These are phyloP conservation scores for Saccharomyces hybrid DNA, from an alignment of 1,139 yeast genomes.

Conservation along the genomic window DNA sequence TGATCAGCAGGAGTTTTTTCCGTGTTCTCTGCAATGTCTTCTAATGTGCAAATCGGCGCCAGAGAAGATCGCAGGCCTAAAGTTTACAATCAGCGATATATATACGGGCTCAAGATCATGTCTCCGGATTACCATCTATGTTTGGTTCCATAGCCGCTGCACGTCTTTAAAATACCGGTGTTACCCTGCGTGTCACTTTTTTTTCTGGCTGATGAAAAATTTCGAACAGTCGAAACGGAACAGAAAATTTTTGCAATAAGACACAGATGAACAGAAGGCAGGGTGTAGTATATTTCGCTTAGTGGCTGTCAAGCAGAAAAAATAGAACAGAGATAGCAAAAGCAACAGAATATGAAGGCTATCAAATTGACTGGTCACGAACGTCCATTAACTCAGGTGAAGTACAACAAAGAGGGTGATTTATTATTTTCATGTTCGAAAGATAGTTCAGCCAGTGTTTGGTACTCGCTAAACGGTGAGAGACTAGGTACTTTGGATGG, in stretches of 20 bases:
- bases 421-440: slow-evolving; percentile 86
- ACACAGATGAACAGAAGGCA: neutral
- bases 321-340: neutral
- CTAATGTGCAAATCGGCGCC: neutral
- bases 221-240: neutral
- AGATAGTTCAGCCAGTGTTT: slow-evolving; percentile 81
- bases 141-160: neutral
- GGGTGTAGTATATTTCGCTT: neutral
- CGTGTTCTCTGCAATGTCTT: no score
- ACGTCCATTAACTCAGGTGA: slow-evolving; percentile 86
- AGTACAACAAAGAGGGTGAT: slow-evolving; percentile 93
- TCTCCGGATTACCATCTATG: neutral
- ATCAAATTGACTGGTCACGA: slow-evolving; percentile 66
- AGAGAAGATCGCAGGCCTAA: no score
- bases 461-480: slow-evolving; percentile 96
- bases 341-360: slow-evolving; percentile 42
- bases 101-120: neutral
- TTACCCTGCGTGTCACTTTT: neutral
- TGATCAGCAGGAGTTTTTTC: neutral
- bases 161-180: neutral
- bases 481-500: slow-evolving; percentile 88
- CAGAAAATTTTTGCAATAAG: neutral
- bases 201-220: neutral
- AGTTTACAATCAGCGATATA: no score
- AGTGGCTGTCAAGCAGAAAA: neutral